Base-by-base conservation (phyloP, 2,329 filamentous ascomycete species). In the Epichloe festucae region DNA sequence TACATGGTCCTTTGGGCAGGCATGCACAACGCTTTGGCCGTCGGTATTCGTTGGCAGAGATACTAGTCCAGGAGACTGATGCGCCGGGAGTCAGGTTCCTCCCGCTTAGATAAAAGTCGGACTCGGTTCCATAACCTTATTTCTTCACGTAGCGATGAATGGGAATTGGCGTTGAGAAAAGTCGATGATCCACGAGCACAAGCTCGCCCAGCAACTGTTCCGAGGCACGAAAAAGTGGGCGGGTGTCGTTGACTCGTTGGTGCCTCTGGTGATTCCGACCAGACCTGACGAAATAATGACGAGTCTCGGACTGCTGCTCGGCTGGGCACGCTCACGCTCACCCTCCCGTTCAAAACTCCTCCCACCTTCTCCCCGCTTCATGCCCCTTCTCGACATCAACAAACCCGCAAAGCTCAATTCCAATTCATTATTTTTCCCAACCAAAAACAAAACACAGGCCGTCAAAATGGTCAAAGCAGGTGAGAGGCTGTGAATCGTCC, bases 391-490 rank as follows among this genome's bases (percentile, higher is more conserved):
- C 53, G 40, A 53, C 55, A 48, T 42, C 50, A 56, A 35, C 55
- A 41, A 49, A 39, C 38, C 46, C 50, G 36, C 42, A 36, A 47
- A 36, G 7, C 39, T 49, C 21, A 50, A 43, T 35, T 45, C 39
- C n/a, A 48, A n/a, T 40, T 15, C 31, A 40, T 36, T 15, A n/a
- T n/a, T 38, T 15, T 15, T 44, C 23, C 27, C 12, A 31, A 52
- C 48, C 52, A 57, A 61, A 60, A 54, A 55, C 48, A 47, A 53
- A 66, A 63, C 64, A 59, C 65, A 72, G 75, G 62, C 74, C 75
- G 74, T 75, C 85, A 95, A 83, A 83, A 96, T 96, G 90, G 90
- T 96, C 79, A 96, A 95, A 82, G 90, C 91, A 76, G 88, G 89
- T 95, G 41, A 54, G 82, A 68, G 31, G 5, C n/a, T 21, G n/a